These are phyloP conservation scores for Dryas drummondii DNA, from an alignment of 306 rosid genomes.

Conservation along the genomic window DNA sequence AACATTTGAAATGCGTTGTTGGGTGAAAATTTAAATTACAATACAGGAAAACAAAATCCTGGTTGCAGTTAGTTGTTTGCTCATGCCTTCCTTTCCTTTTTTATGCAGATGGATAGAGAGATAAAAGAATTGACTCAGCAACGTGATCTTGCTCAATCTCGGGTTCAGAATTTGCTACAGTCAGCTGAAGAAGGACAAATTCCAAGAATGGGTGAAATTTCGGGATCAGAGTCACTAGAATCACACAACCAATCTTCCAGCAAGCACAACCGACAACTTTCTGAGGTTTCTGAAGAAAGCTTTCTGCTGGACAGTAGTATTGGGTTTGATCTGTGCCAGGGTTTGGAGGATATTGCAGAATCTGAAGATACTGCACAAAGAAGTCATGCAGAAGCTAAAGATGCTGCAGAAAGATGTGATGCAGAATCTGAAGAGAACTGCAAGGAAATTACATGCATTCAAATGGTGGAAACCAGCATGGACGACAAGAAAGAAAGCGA, in stretches of 20 bases:
- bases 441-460: slow-evolving; percentile 58
- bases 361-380: slow-evolving; percentile 35
- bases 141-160: slow-evolving; percentile 72
- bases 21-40: too few relatives aligned
- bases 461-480: slow-evolving; percentile 36
- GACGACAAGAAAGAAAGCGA: slow-evolving; percentile 34
- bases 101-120: slow-evolving; percentile 68
- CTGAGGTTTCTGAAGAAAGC: slow-evolving; percentile 45
- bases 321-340: slow-evolving; percentile 49
- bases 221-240: slow-evolving; percentile 33
- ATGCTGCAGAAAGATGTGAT: neutral
- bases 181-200: slow-evolving; percentile 39
- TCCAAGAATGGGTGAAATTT: slow-evolving; percentile 30
- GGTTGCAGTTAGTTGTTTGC: neutral
- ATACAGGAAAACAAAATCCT: too few relatives aligned
- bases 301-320: slow-evolving; percentile 47
- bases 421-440: slow-evolving; percentile 20
- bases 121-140: slow-evolving; percentile 69
- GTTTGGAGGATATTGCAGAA: slow-evolving; percentile 49
- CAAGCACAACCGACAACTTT: slow-evolving; percentile 31
- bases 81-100: slow-evolving; percentile 13
- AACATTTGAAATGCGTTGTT: too few relatives aligned
- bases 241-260: slow-evolving; percentile 21
- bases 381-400: neutral
- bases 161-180: slow-evolving; percentile 47